phyloP scores from a whole-genome alignment of 768 basidiomycete species.

The Vishniacozyma victoriae region DNA sequence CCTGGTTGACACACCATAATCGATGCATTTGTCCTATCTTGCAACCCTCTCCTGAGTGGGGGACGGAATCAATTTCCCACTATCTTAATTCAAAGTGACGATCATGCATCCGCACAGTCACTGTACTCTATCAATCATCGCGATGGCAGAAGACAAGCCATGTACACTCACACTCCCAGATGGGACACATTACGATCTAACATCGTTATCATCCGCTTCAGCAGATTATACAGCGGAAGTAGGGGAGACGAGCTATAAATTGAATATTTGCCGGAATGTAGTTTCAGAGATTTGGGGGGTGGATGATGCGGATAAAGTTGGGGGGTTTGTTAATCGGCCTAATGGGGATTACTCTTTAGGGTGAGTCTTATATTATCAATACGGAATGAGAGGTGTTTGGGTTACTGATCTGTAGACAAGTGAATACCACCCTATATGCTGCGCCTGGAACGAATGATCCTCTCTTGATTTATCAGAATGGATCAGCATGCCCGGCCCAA shows the following conservation, averaged over 20 bases:
- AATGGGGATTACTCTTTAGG: constrained; percentile 44
- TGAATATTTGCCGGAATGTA: constrained; percentile 43
- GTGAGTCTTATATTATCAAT: constrained; percentile 15
- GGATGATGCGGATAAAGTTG: constrained; percentile 36
- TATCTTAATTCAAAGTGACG: too few species aligned
- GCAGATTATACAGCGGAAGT: constrained; percentile 28
- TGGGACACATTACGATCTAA: constrained; percentile 45
- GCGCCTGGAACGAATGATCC: constrained; percentile 54
- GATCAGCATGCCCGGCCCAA: constrained; percentile 60
- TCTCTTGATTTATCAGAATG: constrained; percentile 57
- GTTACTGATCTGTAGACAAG: constrained; percentile 48
- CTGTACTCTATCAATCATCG: too few species aligned
- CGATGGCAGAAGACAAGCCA: too few species aligned
- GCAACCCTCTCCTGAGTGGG: too few species aligned
- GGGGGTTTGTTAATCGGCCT: constrained; percentile 27
- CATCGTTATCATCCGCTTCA: constrained; percentile 33
- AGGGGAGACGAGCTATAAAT: constrained; percentile 32
- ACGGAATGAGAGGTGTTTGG: not conserved
- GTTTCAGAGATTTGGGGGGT: constrained; percentile 40
- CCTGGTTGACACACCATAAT: too few species aligned
- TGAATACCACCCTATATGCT: constrained; percentile 59
- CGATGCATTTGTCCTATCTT: too few species aligned
- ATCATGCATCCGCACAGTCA: too few species aligned
- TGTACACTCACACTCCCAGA: constrained; percentile 41
- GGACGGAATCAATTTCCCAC: too few species aligned